phyloP scores from a whole-genome alignment of 176 grass and related monocot genomes.

The Rhynchospora breviuscula region DNA sequence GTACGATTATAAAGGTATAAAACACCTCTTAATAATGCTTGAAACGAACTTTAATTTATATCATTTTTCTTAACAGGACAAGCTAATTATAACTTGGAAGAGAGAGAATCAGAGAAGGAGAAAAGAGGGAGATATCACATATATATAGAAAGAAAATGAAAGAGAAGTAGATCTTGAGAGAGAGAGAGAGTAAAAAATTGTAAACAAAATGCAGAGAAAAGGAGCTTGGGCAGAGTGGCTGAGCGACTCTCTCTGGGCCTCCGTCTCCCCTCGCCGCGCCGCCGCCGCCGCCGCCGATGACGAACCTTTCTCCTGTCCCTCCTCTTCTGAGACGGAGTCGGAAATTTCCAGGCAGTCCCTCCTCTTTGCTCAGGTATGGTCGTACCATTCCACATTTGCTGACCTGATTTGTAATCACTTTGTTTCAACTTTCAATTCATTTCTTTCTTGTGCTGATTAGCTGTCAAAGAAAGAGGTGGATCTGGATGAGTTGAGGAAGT shows the following conservation, averaged over 20 bases:
- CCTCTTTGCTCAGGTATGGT: constrained; percentile 50
- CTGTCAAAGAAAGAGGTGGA: constrained; percentile 71
- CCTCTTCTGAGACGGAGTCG: constrained; percentile 18
- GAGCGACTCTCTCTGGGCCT: neutral
- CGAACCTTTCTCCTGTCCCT: constrained; percentile 2
- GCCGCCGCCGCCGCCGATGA: neutral
- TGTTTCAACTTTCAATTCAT: neutral
- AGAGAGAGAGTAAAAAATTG: neutral
- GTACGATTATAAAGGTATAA: too few relatives aligned
- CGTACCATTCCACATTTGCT: neutral
- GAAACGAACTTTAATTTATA: too few relatives aligned
- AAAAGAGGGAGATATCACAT: too few relatives aligned
- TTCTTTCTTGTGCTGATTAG: constrained; percentile 30
- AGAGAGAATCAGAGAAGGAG: too few relatives aligned
- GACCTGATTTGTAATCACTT: neutral
- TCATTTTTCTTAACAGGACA: too few relatives aligned
- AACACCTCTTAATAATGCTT: too few relatives aligned
- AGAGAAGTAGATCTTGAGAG: neutral
- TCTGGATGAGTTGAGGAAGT: constrained; percentile 70
- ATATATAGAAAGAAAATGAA: neutral
- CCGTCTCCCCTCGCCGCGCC: constrained; percentile 22
- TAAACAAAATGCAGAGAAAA: neutral
- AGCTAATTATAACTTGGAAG: too few relatives aligned
- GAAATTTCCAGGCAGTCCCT: constrained; percentile 79
- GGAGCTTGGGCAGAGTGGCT: constrained; percentile 4